Evolutionary conservation across 495 filamentous ascomycete genomes (phyloP).

Genomic region (Sphaerosporella brunnea): DNA sequence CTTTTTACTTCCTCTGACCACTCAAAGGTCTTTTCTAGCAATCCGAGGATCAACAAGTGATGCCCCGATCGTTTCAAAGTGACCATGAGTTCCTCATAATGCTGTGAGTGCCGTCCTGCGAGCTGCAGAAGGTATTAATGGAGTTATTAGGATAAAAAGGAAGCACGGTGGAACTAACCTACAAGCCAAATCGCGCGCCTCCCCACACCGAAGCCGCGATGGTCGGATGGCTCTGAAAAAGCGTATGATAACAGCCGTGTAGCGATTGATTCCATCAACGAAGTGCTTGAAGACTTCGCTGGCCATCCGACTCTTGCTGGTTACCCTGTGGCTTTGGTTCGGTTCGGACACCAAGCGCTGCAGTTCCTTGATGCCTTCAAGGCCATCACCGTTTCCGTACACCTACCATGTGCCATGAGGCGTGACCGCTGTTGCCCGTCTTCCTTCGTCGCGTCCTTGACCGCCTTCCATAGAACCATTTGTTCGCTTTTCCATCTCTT

Average conservation of each 20-base stretch:
- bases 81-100: background rate
- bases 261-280: slow-evolving; percentile 3
- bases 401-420: no score
- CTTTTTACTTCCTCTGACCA: background rate
- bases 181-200: slow-evolving; percentile 1
- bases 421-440: no score
- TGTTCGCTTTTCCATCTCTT: no score
- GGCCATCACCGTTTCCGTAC: no score
- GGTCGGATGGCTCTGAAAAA: slow-evolving; percentile 3
- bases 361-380: no score
- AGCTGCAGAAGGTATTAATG: background rate
- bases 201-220: slow-evolving; percentile 2
- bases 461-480: no score
- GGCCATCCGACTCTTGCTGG: background rate
- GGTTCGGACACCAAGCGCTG: background rate
- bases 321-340: background rate
- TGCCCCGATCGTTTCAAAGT: background rate
- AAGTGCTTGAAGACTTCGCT: background rate
- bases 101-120: background rate
- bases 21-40: background rate
- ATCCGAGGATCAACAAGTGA: background rate
- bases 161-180: background rate
- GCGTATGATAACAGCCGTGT: slow-evolving; percentile 2
- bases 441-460: no score
- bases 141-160: no score